Conservation (phyloP, 2,329 filamentous ascomycete genomes). For the Tetracladium maxilliforme region DNA sequence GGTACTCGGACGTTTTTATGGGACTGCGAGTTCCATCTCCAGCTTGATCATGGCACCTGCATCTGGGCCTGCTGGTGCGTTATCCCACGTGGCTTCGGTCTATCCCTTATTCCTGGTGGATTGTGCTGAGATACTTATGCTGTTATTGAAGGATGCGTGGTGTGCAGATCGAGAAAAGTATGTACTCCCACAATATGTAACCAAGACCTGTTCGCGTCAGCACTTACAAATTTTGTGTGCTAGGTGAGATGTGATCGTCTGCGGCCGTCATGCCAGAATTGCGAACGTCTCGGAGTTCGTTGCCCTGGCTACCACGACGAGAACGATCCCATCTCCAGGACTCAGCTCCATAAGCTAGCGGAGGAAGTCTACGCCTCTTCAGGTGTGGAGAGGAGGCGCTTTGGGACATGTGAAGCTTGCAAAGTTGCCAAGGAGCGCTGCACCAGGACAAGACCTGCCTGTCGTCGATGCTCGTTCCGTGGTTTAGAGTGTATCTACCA, state of each 20-base stretch:
- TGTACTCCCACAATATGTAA: neutral
- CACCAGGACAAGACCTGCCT: constrained; percentile 11
- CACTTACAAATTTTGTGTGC: constrained; percentile 1
- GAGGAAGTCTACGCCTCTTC: constrained; percentile 13
- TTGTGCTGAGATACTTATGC: too few species aligned
- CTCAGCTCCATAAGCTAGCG: constrained; percentile 5
- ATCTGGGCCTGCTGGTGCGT: too few species aligned
- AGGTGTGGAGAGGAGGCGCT: constrained; percentile 12
- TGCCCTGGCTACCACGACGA: constrained; percentile 11
- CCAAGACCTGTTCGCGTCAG: neutral
- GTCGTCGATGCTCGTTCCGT: constrained; percentile 11
- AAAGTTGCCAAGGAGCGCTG: constrained; percentile 12
- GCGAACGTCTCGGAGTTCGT: constrained; percentile 10
- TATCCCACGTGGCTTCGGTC: too few species aligned
- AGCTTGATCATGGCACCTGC: too few species aligned
- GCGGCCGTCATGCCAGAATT: constrained; percentile 8
- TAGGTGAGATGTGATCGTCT: constrained; percentile 13
- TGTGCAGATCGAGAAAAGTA: constrained; percentile 2
- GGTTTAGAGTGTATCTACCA: constrained; percentile 8
- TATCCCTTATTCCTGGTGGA: too few species aligned
- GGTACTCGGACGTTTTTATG: too few species aligned
- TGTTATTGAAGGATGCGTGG: too few species aligned
- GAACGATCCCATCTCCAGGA: constrained; percentile 7
- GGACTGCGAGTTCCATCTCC: too few species aligned
- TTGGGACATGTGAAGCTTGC: constrained; percentile 14